Base-by-base conservation (phyloP, 495 filamentous ascomycete species). In the Podospora bellae-mahoneyi region DNA sequence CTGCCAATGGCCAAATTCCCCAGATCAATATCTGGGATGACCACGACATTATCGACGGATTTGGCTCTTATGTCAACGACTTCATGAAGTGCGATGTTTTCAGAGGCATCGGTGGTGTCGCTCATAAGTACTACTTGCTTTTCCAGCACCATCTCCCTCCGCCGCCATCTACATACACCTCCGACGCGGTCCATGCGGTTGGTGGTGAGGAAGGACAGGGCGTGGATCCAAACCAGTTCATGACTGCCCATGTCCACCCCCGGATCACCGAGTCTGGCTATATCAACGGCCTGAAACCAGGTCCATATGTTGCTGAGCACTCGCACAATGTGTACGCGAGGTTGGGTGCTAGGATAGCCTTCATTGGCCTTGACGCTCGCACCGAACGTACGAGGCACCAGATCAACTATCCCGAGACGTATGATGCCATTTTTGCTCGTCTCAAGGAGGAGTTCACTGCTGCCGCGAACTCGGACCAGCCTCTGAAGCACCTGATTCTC, bases 1-100 rank as follows among this genome's bases (percentile, higher is more conserved):
- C 83, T 16, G 92, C 91, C 48, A 98, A 97, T 72, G 90, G 87
- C 15, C 89, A 91, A 73, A 98, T 98, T 73, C 88, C 94, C 1
- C 92, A 96, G 78, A 77, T 98, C 74, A 97, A 97, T 76, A 89
- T 97, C 56, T 98, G 94, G 93, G 94, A 96, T 77, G 92, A 96
- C 73, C 93, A 96, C 76, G 88, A 90, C 79, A 94, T 94, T 70
- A 94, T 94, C 70, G 93, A 97, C 72, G 93, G 93, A 4, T 97
- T 96, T 71, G 94, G 94, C 3, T 93, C 91, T 1, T 97, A 98
- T 77, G 91, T 91, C 3, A 91, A 97, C 72, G 88, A 92, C 34
- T 97, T 97, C 79, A 97, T 98, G 94, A 88, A 84, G 75, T 97
- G 92, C 73, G 83, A 90, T 60, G 77, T 97, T 44, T 97, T 98